These are phyloP conservation scores for Plantago coronopus DNA, from an alignment of 305 asterid species.

Conservation along the genomic window DNA sequence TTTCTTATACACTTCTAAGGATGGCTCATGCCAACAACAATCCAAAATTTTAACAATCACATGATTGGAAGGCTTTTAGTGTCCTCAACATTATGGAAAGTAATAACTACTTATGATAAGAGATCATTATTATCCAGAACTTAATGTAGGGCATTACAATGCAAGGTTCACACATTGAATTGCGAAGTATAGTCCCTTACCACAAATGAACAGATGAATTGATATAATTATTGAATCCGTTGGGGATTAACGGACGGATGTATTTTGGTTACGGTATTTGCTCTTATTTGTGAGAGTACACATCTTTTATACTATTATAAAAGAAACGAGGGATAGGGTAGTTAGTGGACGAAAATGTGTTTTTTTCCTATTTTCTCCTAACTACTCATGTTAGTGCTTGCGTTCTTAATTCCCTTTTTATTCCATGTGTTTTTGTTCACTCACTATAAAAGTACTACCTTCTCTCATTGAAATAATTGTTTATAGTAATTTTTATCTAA, in stretches of 20 bases:
- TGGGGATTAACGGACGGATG: conserved; percentile 4
- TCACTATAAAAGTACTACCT: no score
- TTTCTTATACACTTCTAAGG: background rate
- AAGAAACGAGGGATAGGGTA: no score
- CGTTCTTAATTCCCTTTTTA: no score
- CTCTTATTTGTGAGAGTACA: background rate
- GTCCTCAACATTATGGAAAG: background rate
- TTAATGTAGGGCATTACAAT: background rate
- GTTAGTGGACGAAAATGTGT: no score
- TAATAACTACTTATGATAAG: background rate
- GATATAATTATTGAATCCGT: background rate
- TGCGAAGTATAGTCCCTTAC: no score
- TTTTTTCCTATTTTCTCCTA: no score
- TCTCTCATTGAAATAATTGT: no score
- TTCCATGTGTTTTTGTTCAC: no score
- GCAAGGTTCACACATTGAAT: background rate
- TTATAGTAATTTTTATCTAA: no score
- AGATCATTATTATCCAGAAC: background rate
- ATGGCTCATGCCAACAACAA: background rate
- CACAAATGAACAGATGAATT: background rate
- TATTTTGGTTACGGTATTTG: conserved; percentile 2
- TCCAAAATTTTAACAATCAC: background rate
- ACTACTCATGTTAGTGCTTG: no score
- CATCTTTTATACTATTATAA: no score
- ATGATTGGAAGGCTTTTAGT: background rate